These are phyloP conservation scores for Nasturtium officinale DNA, from an alignment of 345 rosid genomes.

Conservation along the genomic window DNA sequence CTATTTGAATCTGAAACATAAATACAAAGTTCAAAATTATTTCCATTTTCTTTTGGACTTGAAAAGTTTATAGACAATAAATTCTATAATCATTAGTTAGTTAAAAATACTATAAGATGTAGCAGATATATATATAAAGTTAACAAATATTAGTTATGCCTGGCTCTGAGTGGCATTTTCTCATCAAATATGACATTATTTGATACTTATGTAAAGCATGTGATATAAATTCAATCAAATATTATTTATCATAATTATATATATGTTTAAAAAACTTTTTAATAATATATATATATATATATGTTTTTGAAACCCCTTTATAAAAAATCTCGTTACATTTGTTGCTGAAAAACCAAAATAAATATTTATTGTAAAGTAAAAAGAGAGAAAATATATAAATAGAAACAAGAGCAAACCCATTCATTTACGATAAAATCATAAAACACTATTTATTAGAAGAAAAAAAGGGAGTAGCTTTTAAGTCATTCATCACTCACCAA, in stretches of 20 bases:
- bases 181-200: background rate
- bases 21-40: background rate
- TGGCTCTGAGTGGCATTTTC: background rate
- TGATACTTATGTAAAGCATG: background rate
- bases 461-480: slow-evolving; percentile 26
- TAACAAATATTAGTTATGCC: background rate
- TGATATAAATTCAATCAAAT: background rate
- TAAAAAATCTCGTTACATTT: background rate
- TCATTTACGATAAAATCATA: background rate
- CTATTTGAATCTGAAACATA: background rate
- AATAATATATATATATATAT: too few relatives aligned
- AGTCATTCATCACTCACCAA: slow-evolving; percentile 17
- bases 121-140: too few relatives aligned
- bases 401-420: slow-evolving; percentile 12
- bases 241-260: background rate
- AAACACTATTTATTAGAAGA: background rate
- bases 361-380: slow-evolving; percentile 20
- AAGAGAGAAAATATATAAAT: background rate
- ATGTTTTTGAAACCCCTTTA: background rate
- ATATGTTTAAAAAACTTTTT: too few relatives aligned
- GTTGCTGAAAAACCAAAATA: background rate
- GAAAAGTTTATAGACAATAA: background rate
- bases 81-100: background rate
- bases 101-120: background rate
- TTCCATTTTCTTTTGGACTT: background rate